Evolutionary conservation across 1,284 basidiomycete genomes (phyloP), one percentile per base, ranked within the genome.

Genomic region (Chiua sp.): DNA sequence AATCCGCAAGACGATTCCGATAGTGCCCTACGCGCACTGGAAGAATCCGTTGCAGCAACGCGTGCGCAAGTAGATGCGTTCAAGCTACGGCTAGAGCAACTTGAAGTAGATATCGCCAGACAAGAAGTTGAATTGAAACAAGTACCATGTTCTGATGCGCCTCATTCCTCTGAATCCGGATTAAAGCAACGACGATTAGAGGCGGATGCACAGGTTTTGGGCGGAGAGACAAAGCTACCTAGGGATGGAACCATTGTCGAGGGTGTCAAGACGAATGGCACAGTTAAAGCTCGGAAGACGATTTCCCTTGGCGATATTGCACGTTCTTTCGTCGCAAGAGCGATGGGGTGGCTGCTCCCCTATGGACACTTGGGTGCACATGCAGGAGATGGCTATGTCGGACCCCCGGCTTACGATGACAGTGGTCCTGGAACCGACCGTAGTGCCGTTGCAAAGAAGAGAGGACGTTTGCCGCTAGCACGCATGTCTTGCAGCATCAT

Each of bases 341-440:
- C 70, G 23, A 49, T 68, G 30, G 61, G 66, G n/a, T 75, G 74
- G 74, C 3, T 66, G 2, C 72, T 63, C 22, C 70, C 72, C 15
- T 64, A 62, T 54, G 59, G 56, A 30, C 62, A 50, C 23, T 23
- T 54, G 12, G 53, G 57, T 37, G 10, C 32, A 37, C 50, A 28
- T 5, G 20, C 16, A 13, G 51, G 49, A 8, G 30, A 44, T 6
- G 47, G 35, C 20, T 59, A 47, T 39, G n/a, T 35, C 20, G 13
- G 13, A 2, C 39, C 44, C 39, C 53, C 2, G 16, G 47, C 52
- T 53, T 44, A 22, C 20, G n/a, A n/a, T 20, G 33, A 10, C 26
- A 46, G 49, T 32, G 23, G 12, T 52, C 51, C 55, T 3, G 60
- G 47, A 52, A 22, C 26, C 4, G 42, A 57, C 22, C 47, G 23